Evolutionary conservation across 176 grass and related monocot species (phyloP), one percentile per base, ranked within the genome.

Genomic region (Puccinellia tenuiflora): DNA sequence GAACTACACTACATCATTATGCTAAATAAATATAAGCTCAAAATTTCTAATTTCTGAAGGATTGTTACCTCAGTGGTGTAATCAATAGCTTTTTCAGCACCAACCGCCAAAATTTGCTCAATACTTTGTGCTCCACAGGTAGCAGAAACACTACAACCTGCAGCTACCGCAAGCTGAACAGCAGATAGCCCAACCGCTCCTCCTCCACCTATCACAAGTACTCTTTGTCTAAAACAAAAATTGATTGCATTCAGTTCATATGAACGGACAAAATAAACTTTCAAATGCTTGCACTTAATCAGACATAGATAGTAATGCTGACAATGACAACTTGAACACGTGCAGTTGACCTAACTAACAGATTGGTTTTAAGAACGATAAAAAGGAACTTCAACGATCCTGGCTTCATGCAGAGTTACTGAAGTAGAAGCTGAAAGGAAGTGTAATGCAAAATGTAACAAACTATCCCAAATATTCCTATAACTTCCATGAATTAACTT

Each of bases 41-140:
- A 56, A 26, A 76, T 50, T 81, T 82, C 25, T 55, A 16, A 57
- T 6, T 51, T 40, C 51, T 72, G 33, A 84, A 83, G 56, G 65
- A 12, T 18, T 62, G 10, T 79, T 89, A 98, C 96, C 89, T 93
- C 88, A 79, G 68, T 31, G 55, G 92, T 95, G 87, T 98, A 98
- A 79, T 98, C 93, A 88, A 98, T 88, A 82, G 87, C 96, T 85
- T 98, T 83, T 77, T 98, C 92, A 88, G 89, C 96, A 84, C 96
- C 96, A 84, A 83, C 87, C 80, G 80, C 76, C 35, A 81, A 81
- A 67, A 98, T 82, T 62, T 84, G 82, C 14, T 93, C 89, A 46
- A 98, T 73, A 80, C 96, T 98, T 81, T 93, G 83, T 17, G 84
- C 47, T 82, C 96, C 96, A 85, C 96, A 98, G 68, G 96, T 93